Evolutionary conservation across 2,329 filamentous ascomycete genomes (phyloP).

Genomic region (Ploettnerulaceae sp.): DNA sequence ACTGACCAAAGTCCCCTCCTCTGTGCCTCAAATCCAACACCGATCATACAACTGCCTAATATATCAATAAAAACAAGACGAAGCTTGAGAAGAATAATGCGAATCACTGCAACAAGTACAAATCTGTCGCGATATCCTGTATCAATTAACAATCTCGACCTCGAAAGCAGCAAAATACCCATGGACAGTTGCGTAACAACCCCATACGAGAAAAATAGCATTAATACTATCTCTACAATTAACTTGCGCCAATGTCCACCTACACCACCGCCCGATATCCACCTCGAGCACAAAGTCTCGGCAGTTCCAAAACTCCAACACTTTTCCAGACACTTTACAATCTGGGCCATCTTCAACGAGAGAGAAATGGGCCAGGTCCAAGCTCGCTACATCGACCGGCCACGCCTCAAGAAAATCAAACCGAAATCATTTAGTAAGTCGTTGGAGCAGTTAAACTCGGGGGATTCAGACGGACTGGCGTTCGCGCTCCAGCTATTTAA

Average conservation of each 20-base stretch:
- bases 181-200: neutral
- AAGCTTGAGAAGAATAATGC: too few species aligned
- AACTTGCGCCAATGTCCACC: neutral
- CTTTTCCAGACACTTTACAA: neutral
- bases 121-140: too few species aligned
- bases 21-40: too few species aligned
- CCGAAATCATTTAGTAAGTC: neutral
- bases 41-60: too few species aligned
- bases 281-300: neutral
- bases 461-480: constrained; percentile 2
- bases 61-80: too few species aligned
- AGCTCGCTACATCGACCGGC: constrained; percentile 4
- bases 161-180: neutral
- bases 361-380: neutral
- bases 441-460: neutral
- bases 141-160: too few species aligned
- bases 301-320: neutral
- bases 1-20: too few species aligned
- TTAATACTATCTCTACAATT: neutral
- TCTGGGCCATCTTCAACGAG: neutral
- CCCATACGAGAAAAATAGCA: neutral
- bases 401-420: neutral
- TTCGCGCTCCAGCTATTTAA: constrained; percentile 1
- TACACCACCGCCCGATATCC: neutral
- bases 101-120: too few species aligned